Evolutionary conservation across 192 early-diverging fungal species (phyloP).

Genomic region (Borealophlyctis nickersoniae): DNA sequence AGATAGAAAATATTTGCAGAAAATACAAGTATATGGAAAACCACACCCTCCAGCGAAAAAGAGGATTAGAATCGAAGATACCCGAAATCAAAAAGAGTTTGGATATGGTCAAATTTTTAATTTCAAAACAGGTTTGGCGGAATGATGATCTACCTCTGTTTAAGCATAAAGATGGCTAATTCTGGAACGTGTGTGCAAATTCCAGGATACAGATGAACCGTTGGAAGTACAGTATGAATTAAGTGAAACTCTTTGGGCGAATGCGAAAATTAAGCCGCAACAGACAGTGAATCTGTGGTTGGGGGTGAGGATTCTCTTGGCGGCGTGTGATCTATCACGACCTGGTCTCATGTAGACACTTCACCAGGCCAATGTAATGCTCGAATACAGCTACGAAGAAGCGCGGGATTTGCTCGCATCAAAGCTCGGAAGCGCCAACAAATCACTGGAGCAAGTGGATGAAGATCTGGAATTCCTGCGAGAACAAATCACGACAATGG

Average conservation of each 20-base stretch:
- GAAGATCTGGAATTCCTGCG: slow-evolving; percentile 93
- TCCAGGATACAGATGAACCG: slow-evolving; percentile 58
- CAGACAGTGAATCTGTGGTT: slow-evolving; percentile 90
- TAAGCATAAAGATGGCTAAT: too few relatives aligned
- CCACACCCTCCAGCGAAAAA: slow-evolving; percentile 80
- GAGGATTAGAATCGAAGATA: slow-evolving; percentile 84
- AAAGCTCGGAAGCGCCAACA: slow-evolving; percentile 74
- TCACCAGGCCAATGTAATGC: slow-evolving; percentile 90
- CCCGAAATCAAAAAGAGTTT: slow-evolving; percentile 95
- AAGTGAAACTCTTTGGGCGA: slow-evolving; percentile 91
- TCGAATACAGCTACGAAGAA: slow-evolving; percentile 90
- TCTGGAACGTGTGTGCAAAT: too few relatives aligned
- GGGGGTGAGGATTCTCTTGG: slow-evolving; percentile 69
- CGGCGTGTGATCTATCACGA: not conserved
- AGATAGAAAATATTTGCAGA: slow-evolving; percentile 37
- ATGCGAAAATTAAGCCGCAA: slow-evolving; percentile 70
- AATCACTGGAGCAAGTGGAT: slow-evolving; percentile 66
- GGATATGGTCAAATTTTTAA: slow-evolving; percentile 78
- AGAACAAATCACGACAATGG: slow-evolving; percentile 99
- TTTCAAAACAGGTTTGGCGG: slow-evolving; percentile 30
- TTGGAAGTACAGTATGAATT: slow-evolving; percentile 87
- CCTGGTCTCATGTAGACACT: not conserved
- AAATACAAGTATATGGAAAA: slow-evolving; percentile 99
- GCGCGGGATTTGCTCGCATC: slow-evolving; percentile 71
- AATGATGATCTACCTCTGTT: not conserved